Conservation (phyloP, 306 rosid species). For the Corylus avellana region DNA sequence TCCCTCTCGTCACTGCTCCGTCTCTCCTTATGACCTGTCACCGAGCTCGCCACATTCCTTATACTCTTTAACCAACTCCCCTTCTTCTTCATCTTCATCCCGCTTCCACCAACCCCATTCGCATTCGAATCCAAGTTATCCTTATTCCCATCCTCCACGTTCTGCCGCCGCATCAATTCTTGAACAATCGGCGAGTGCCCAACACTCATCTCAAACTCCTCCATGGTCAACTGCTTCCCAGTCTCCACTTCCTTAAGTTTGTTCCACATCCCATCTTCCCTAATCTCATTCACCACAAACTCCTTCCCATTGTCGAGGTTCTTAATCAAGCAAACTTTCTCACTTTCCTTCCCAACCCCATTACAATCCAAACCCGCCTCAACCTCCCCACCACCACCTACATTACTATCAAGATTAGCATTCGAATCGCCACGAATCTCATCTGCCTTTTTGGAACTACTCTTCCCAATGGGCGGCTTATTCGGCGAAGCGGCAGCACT, state of each 20-base stretch:
- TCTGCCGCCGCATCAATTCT: slow-evolving; percentile 89
- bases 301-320: slow-evolving; percentile 94
- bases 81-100: slow-evolving; percentile 71
- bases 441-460: slow-evolving; percentile 33
- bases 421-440: slow-evolving; percentile 50
- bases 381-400: slow-evolving; percentile 18
- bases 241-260: slow-evolving; percentile 85
- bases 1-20: slow-evolving; percentile 93
- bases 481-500: slow-evolving; percentile 28
- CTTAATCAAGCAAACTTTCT: slow-evolving; percentile 64
- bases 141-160: slow-evolving; percentile 55
- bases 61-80: slow-evolving; percentile 83
- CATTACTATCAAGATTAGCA: slow-evolving; percentile 27
- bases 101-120: slow-evolving; percentile 37
- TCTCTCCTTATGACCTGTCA: slow-evolving; percentile 70
- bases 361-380: slow-evolving; percentile 29
- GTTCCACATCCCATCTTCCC: slow-evolving; percentile 77
- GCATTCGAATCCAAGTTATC: slow-evolving; percentile 39
- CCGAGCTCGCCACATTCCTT: slow-evolving; percentile 66
- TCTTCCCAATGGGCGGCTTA: slow-evolving; percentile 70
- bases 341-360: slow-evolving; percentile 34
- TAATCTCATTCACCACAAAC: slow-evolving; percentile 86
- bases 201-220: slow-evolving; percentile 94
- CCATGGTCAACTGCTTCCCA: slow-evolving; percentile 91
- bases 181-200: slow-evolving; percentile 98